A percentile compares a stretch with the other conserved stretches of the same genome.
Evolutionary conservation across 73 alveolate genomes (phyloP).

Genomic region (Paramecium pentaurelia): DNA sequence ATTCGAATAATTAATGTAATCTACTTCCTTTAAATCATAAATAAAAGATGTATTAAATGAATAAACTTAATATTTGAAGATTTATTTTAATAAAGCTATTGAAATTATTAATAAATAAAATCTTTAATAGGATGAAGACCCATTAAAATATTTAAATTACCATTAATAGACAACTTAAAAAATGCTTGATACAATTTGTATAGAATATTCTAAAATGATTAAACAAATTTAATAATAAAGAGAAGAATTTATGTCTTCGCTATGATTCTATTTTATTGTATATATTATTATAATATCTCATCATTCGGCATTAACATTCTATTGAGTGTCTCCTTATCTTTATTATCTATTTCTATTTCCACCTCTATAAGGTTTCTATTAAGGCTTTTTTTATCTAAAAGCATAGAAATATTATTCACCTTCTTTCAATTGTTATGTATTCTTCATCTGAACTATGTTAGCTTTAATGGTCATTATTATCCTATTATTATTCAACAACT

Average conservation of each 20-base stretch:
- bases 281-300: not conserved
- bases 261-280: not conserved
- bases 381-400: not conserved
- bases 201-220: not conserved
- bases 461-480: not conserved
- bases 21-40: not conserved
- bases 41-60: not conserved
- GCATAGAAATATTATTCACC: not conserved
- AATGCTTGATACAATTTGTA: not conserved
- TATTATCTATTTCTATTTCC: slow-evolving; percentile 11
- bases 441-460: not conserved
- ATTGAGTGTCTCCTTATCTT: not conserved
- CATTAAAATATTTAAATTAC: not conserved
- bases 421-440: not conserved
- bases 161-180: not conserved
- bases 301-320: not conserved
- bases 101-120: not conserved
- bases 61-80: not conserved
- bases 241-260: not conserved
- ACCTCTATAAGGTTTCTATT: not conserved
- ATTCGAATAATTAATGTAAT: not conserved
- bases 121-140: not conserved
- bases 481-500: not conserved
- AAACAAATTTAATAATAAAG: not conserved
- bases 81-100: not conserved